phyloP scores from a whole-genome alignment of 2,329 filamentous ascomycete genomes.

The Clarireedia hainanense region DNA sequence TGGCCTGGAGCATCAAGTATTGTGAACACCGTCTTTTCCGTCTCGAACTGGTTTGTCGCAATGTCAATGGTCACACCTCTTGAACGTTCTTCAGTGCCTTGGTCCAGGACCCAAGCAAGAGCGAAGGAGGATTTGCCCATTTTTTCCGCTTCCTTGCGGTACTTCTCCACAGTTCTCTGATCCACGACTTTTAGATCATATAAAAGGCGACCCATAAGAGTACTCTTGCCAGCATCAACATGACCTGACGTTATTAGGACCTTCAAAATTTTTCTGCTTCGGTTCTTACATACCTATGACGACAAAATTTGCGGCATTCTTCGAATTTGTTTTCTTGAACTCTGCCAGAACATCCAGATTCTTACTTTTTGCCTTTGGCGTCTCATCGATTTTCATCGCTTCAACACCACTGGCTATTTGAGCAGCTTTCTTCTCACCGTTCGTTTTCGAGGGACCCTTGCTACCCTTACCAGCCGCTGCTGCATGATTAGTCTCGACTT shows the following conservation, averaged over 20 bases:
- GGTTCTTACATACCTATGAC: slow-evolving; percentile 63
- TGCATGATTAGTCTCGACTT: slow-evolving; percentile 32
- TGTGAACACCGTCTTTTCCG: slow-evolving; percentile 77
- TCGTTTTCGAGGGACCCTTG: slow-evolving; percentile 32
- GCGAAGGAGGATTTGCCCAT: slow-evolving; percentile 95
- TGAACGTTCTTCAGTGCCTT: slow-evolving; percentile 79
- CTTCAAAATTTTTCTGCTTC: slow-evolving; percentile 16
- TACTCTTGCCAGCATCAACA: slow-evolving; percentile 96
- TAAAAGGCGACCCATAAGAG: slow-evolving; percentile 89
- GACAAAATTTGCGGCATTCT: slow-evolving; percentile 82
- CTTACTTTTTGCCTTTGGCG: slow-evolving; percentile 58
- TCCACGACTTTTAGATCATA: slow-evolving; percentile 85
- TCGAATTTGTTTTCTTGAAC: slow-evolving; percentile 65
- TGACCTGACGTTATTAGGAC: slow-evolving; percentile 52
- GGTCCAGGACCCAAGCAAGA: slow-evolving; percentile 93
- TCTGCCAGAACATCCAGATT: slow-evolving; percentile 80
- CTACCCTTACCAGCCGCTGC: slow-evolving; percentile 35
- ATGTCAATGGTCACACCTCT: slow-evolving; percentile 96
- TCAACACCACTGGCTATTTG: slow-evolving; percentile 40
- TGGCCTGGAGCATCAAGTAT: slow-evolving; percentile 95
- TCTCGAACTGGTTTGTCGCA: slow-evolving; percentile 90
- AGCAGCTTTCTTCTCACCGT: slow-evolving; percentile 34
- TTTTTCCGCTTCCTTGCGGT: slow-evolving; percentile 78
- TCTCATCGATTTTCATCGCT: slow-evolving; percentile 40
- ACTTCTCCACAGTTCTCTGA: slow-evolving; percentile 79